Evolutionary conservation across 768 basidiomycete species (phyloP).

Genomic region (Pulveroboletus sp.): DNA sequence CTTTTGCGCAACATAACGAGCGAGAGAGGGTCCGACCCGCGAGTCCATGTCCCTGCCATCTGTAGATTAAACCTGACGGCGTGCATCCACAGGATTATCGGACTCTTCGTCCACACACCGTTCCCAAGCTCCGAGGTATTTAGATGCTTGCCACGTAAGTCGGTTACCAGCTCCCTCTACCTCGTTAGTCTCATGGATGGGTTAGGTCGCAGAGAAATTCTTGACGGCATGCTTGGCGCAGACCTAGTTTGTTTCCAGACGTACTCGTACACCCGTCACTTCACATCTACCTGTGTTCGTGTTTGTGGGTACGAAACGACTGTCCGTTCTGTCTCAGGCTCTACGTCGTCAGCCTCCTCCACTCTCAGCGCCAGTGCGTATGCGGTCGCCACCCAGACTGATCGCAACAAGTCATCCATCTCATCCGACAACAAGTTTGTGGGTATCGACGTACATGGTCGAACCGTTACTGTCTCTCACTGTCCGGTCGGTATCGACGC

Average conservation of each 20-base stretch:
- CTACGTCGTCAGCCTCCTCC: slow-evolving; percentile 7
- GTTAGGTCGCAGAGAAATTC: slow-evolving; percentile 82
- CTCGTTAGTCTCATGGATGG: slow-evolving; percentile 1
- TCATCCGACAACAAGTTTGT: slow-evolving; percentile 21
- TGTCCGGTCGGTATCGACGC: slow-evolving; percentile 97
- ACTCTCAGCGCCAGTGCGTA: background rate
- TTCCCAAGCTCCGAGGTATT: slow-evolving; percentile 98
- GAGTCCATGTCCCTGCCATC: background rate
- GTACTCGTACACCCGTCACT: slow-evolving; percentile 93
- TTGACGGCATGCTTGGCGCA: slow-evolving; percentile 97
- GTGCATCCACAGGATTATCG: slow-evolving; percentile 48
- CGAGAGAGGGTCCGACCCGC: slow-evolving; percentile 27
- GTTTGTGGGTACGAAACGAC: slow-evolving; percentile 94
- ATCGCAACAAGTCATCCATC: slow-evolving; percentile 2
- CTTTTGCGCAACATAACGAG: slow-evolving; percentile 66
- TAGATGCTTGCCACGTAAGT: slow-evolving; percentile 83
- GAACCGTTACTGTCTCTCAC: slow-evolving; percentile 75
- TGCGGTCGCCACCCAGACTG: background rate
- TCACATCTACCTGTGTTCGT: slow-evolving; percentile 89
- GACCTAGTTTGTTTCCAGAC: slow-evolving; percentile 98
- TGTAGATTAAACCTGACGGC: background rate
- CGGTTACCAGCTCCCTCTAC: background rate
- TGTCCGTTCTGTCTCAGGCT: slow-evolving; percentile 7
- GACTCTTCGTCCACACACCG: slow-evolving; percentile 95
- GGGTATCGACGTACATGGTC: slow-evolving; percentile 81